Evolutionary conservation across 176 grass and related monocot species (phyloP).

Genomic region (Carex myosuroides): DNA sequence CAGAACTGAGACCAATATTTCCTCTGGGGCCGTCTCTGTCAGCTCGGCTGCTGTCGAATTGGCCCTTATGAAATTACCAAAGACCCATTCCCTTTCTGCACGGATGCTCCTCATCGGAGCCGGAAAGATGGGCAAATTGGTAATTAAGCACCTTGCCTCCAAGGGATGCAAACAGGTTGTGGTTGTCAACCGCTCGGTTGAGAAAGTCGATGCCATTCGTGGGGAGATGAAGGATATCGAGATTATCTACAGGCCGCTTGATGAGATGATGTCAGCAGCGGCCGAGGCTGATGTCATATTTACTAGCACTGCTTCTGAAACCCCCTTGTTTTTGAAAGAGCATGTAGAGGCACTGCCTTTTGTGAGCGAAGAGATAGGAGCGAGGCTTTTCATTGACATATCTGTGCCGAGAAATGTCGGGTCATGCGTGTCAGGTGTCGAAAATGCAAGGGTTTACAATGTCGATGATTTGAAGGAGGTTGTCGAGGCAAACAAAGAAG

Average conservation of each 20-base stretch:
- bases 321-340: conserved; percentile 60
- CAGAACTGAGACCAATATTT: conserved; percentile 73
- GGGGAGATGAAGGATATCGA: conserved; percentile 71
- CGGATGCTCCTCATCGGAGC: conserved; percentile 79
- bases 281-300: conserved; percentile 65
- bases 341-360: conserved; percentile 35
- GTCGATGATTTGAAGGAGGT: conserved; percentile 90
- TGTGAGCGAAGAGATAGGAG: conserved; percentile 44
- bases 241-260: conserved; percentile 67
- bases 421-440: conserved; percentile 46
- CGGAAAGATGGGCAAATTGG: conserved; percentile 88
- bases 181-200: conserved; percentile 76
- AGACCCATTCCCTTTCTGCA: conserved; percentile 38
- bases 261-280: conserved; percentile 66
- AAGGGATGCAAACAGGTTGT: conserved; percentile 84
- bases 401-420: conserved; percentile 79
- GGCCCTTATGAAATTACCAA: conserved; percentile 83
- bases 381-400: conserved; percentile 69
- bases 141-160: conserved; percentile 76
- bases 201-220: conserved; percentile 69
- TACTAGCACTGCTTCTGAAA: conserved; percentile 80
- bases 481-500: conserved; percentile 86
- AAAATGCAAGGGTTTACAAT: conserved; percentile 46
- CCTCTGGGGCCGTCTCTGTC: conserved; percentile 82
- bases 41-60: conserved; percentile 91